A percentile compares a stretch with the other conserved stretches of the same genome.
Evolutionary conservation across 2,329 filamentous ascomycete genomes (phyloP).

Genomic region (Fusarium algeriense): DNA sequence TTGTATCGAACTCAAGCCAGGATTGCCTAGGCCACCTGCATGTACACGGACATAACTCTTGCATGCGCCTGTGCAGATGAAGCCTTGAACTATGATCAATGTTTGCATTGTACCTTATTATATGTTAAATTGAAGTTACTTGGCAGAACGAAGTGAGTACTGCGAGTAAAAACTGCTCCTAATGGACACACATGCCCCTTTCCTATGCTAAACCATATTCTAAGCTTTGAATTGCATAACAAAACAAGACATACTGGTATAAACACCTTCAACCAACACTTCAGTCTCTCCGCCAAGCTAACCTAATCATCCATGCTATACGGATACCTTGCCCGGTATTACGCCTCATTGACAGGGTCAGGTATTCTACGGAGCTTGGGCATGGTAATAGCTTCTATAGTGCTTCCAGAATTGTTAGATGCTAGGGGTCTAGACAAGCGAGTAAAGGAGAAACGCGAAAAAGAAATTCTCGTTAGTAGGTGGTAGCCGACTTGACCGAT

Average conservation of each 20-base stretch:
- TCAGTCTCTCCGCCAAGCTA: slow-evolving; percentile 26
- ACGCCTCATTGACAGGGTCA: slow-evolving; percentile 37
- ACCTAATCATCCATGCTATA: slow-evolving; percentile 36
- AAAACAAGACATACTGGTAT: not conserved
- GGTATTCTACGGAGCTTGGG: slow-evolving; percentile 19
- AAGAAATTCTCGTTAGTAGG: slow-evolving; percentile 29
- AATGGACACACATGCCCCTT: not conserved
- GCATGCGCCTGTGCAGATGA: slow-evolving; percentile 22
- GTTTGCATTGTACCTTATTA: slow-evolving; percentile 14
- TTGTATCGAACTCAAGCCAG: slow-evolving; percentile 33
- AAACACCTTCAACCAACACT: slow-evolving; percentile 10
- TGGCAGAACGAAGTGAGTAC: not conserved
- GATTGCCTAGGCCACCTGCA: slow-evolving; percentile 28
- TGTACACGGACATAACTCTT: slow-evolving; percentile 3
- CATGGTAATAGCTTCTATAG: slow-evolving; percentile 20
- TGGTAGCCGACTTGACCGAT: slow-evolving; percentile 22
- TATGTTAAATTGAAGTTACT: not conserved
- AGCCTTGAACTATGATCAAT: slow-evolving; percentile 12
- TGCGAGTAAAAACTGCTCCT: not conserved
- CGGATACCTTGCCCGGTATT: slow-evolving; percentile 17
- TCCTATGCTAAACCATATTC: slow-evolving; percentile 7
- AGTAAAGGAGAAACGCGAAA: slow-evolving; percentile 24
- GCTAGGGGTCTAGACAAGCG: slow-evolving; percentile 22
- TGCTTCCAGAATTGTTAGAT: slow-evolving; percentile 36
- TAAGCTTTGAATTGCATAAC: not conserved